Conservation (phyloP, 2,329 filamentous ascomycete species). For the Colletotrichum filicis region DNA sequence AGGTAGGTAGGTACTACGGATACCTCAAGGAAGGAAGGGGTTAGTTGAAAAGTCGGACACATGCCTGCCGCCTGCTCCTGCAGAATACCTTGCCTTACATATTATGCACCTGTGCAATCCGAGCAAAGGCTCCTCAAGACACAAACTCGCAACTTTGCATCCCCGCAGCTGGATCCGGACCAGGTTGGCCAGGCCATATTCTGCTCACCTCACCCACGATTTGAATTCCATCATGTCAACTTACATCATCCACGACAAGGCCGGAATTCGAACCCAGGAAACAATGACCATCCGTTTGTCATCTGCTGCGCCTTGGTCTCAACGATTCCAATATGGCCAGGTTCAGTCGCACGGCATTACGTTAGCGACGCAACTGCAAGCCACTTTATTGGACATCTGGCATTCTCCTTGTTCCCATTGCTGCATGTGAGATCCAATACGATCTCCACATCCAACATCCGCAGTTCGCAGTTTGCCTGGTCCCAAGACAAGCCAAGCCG, state of each 20-base stretch:
- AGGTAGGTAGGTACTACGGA: background rate
- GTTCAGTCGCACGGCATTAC: slow-evolving; percentile 22
- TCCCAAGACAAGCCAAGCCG: slow-evolving; percentile 3
- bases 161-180: background rate
- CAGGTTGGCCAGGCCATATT: slow-evolving; percentile 11
- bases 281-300: background rate
- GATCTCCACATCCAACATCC: slow-evolving; percentile 10
- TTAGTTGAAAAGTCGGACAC: background rate
- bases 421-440: slow-evolving; percentile 34
- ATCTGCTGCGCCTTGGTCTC: background rate
- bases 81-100: background rate
- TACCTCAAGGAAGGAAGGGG: too few species aligned
- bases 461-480: background rate
- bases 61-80: slow-evolving; percentile 2
- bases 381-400: slow-evolving; percentile 28
- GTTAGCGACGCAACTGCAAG: slow-evolving; percentile 21
- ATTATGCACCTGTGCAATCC: slow-evolving; percentile 11
- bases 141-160: slow-evolving; percentile 2
- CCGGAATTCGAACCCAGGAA: background rate
- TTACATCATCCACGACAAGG: background rate
- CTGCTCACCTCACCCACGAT: slow-evolving; percentile 12
- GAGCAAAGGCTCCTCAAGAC: background rate
- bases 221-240: background rate
- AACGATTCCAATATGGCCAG: slow-evolving; percentile 9
- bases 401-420: background rate